Evolutionary conservation across 2,329 filamentous ascomycete species (phyloP).

Genomic region (Amylocarpus encephaloides): DNA sequence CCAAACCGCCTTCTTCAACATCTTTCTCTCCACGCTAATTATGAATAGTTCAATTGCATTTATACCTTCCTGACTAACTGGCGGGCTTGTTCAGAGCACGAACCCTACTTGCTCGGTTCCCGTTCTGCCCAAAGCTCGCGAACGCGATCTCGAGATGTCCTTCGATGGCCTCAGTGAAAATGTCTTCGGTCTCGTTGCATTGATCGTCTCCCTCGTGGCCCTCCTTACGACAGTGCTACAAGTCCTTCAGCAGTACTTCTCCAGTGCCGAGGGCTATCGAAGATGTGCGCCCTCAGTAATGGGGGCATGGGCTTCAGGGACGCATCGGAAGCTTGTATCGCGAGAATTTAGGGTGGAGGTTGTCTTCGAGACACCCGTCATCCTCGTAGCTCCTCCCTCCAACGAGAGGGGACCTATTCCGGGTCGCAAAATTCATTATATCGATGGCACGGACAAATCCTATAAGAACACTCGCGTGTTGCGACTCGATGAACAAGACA

Average conservation of each 20-base stretch:
- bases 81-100: not conserved
- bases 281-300: conserved; percentile 31
- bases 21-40: not conserved
- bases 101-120: not conserved
- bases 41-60: conserved; percentile 1
- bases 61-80: conserved; percentile 2
- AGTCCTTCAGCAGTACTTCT: conserved; percentile 34
- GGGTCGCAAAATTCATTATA: conserved; percentile 19
- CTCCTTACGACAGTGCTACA: conserved; percentile 30
- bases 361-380: conserved; percentile 33
- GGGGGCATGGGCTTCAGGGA: conserved; percentile 30
- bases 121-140: not conserved
- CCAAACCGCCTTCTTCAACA: not conserved
- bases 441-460: conserved; percentile 23
- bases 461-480: conserved; percentile 23
- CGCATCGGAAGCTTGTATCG: conserved; percentile 28
- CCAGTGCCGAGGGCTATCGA: conserved; percentile 35
- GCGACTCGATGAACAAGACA: conserved; percentile 7
- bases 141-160: conserved; percentile 1
- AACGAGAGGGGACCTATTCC: conserved; percentile 27
- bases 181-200: conserved; percentile 28
- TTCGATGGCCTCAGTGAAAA: conserved; percentile 26
- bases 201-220: conserved; percentile 32
- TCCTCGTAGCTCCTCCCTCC: conserved; percentile 26
- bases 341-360: conserved; percentile 35